Evolutionary conservation across 2,329 filamentous ascomycete genomes (phyloP).

Genomic region (Cryphonectria naterciae): DNA sequence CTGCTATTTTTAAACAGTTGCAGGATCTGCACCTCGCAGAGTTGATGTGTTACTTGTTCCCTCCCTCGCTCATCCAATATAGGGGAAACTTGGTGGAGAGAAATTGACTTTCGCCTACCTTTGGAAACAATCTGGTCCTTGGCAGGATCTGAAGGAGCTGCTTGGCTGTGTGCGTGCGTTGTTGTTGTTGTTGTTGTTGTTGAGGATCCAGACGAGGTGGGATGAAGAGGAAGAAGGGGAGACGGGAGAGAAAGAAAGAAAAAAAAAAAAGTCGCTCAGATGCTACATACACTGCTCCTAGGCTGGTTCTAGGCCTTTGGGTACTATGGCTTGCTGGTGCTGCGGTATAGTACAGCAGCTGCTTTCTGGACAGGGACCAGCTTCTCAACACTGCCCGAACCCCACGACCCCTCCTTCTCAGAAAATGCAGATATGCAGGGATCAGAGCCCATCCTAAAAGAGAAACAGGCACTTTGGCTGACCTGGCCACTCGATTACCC

Average conservation of each 20-base stretch:
- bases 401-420: slow-evolving; percentile 26
- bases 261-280: slow-evolving; percentile 27
- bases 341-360: background rate
- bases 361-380: slow-evolving; percentile 9
- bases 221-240: background rate
- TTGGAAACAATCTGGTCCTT: background rate
- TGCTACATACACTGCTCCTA: background rate
- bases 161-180: slow-evolving; percentile 10
- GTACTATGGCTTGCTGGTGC: background rate
- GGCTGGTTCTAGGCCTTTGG: slow-evolving; percentile 7
- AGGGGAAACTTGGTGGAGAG: background rate
- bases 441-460: background rate
- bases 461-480: background rate
- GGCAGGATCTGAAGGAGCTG: background rate
- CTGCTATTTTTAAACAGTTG: background rate
- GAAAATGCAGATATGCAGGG: background rate
- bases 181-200: slow-evolving; percentile 12
- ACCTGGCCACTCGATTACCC: slow-evolving; percentile 21
- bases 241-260: slow-evolving; percentile 10
- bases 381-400: slow-evolving; percentile 14
- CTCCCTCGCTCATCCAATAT: background rate
- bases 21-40: background rate
- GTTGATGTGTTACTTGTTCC: background rate
- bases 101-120: slow-evolving; percentile 4
- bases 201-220: background rate